A percentile compares a stretch with the other conserved stretches of the same genome.
Conservation (phyloP, 116 monocot genomes). For the Papilionanthe hybrid region DNA sequence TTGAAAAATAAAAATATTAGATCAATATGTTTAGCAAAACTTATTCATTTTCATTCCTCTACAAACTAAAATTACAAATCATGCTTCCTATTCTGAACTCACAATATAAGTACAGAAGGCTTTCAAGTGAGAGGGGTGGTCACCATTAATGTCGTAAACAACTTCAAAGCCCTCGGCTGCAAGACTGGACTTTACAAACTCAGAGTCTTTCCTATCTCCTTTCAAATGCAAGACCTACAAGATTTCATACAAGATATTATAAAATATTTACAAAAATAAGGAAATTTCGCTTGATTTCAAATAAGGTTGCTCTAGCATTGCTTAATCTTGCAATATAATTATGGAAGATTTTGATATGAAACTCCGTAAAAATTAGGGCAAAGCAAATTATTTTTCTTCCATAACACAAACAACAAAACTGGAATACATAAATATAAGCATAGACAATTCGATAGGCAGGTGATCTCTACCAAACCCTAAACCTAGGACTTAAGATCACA, state of each 20-base stretch:
- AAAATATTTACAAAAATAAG: neutral
- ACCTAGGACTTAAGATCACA: too few species aligned
- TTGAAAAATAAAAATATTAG: neutral
- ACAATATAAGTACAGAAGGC: neutral
- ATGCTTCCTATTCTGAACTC: neutral
- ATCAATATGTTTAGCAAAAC: neutral
- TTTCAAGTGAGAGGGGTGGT: neutral
- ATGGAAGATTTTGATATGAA: neutral
- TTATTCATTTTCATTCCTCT: neutral
- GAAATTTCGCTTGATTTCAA: neutral
- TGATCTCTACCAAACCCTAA: too few species aligned
- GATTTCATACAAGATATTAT: neutral
- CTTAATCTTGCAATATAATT: neutral
- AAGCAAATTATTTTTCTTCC: too few species aligned
- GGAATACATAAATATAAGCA: too few species aligned
- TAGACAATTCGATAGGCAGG: too few species aligned
- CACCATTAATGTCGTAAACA: conserved; percentile 98
- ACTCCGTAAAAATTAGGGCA: too few species aligned
- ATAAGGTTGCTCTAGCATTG: neutral
- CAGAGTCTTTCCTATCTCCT: conserved; percentile 91
- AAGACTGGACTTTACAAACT: conserved; percentile 86
- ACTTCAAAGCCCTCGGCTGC: conserved; percentile 79
- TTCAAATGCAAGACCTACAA: conserved; percentile 83
- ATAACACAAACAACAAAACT: too few species aligned
- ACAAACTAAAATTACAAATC: neutral